phyloP scores from a whole-genome alignment of 2,329 filamentous ascomycete species.

The Fusarium sp. region DNA sequence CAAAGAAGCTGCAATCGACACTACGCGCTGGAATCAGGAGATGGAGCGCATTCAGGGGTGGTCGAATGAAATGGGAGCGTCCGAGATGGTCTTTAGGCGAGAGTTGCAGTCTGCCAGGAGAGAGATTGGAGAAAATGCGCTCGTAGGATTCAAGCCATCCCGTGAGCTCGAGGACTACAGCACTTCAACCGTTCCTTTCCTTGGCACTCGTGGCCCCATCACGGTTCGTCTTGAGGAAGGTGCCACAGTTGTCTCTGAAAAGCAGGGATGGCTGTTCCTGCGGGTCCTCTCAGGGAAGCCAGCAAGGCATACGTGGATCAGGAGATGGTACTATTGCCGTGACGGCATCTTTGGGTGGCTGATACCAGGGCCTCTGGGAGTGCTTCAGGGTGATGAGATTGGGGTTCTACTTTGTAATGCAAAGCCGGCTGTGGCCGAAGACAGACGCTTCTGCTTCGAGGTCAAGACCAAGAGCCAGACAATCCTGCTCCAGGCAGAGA shows the following conservation, averaged over 20 bases:
- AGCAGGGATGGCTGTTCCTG: constrained; percentile 94
- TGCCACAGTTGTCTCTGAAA: constrained; percentile 70
- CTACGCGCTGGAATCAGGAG: constrained; percentile 76
- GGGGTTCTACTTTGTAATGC: constrained; percentile 94
- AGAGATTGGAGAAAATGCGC: constrained; percentile 82
- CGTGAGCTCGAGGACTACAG: constrained; percentile 94
- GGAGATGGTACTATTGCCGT: constrained; percentile 95
- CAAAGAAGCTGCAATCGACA: constrained; percentile 70
- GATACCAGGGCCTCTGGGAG: constrained; percentile 82
- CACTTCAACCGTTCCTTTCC: constrained; percentile 86
- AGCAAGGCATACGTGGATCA: constrained; percentile 86
- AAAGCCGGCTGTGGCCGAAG: constrained; percentile 89
- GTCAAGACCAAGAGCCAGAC: constrained; percentile 97
- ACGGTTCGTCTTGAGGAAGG: constrained; percentile 66
- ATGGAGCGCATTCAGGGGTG: constrained; percentile 93
- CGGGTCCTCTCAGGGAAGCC: constrained; percentile 87
- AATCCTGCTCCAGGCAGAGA: constrained; percentile 90
- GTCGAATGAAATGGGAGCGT: constrained; percentile 92
- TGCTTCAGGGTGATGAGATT: constrained; percentile 95
- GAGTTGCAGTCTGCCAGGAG: constrained; percentile 83
- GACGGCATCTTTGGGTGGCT: constrained; percentile 97
- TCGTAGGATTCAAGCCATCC: constrained; percentile 78
- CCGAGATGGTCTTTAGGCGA: constrained; percentile 82
- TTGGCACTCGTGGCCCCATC: constrained; percentile 76
- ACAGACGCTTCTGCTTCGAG: constrained; percentile 96